These are phyloP conservation scores for Pascua guehoae DNA, from an alignment of 1,284 basidiomycete genomes.

Conservation along the genomic window DNA sequence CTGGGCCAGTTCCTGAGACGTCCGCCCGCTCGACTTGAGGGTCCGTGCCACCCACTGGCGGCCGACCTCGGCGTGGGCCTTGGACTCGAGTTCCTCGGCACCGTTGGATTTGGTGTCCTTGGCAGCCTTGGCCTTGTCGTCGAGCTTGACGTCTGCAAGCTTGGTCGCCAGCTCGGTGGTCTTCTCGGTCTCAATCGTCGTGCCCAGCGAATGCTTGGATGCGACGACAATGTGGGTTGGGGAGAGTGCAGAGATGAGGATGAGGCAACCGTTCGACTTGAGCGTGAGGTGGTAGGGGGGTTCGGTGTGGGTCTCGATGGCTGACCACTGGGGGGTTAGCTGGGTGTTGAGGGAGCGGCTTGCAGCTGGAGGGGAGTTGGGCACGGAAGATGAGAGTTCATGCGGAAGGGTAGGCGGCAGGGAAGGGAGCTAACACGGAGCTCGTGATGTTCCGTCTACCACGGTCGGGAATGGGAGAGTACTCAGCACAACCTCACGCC, in stretches of 20 bases:
- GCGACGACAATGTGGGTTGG: slow-evolving; percentile 74
- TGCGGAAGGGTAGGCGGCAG: background rate
- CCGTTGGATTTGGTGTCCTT: slow-evolving; percentile 10
- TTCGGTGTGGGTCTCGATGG: slow-evolving; percentile 66
- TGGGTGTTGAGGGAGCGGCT: background rate
- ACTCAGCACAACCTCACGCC: background rate
- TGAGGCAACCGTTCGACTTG: slow-evolving; percentile 98
- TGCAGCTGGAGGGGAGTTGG: no score
- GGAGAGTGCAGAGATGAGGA: slow-evolving; percentile 86
- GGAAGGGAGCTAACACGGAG: no score
- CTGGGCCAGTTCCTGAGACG: slow-evolving; percentile 68
- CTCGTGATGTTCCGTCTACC: no score
- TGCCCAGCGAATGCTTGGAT: slow-evolving; percentile 85
- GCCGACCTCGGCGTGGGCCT: slow-evolving; percentile 44
- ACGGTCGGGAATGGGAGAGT: background rate
- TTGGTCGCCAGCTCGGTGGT: slow-evolving; percentile 6
- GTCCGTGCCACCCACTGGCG: slow-evolving; percentile 72
- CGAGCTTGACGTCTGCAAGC: slow-evolving; percentile 9
- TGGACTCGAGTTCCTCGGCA: slow-evolving; percentile 26
- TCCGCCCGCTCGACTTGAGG: slow-evolving; percentile 62
- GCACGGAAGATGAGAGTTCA: no score
- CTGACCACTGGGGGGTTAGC: slow-evolving; percentile 65
- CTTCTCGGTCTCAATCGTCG: slow-evolving; percentile 32
- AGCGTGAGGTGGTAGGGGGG: slow-evolving; percentile 84
- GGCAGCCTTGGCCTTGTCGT: slow-evolving; percentile 15